These are phyloP conservation scores for Soucietia sequanensis DNA, from an alignment of 805 yeast species.

Conservation along the genomic window DNA sequence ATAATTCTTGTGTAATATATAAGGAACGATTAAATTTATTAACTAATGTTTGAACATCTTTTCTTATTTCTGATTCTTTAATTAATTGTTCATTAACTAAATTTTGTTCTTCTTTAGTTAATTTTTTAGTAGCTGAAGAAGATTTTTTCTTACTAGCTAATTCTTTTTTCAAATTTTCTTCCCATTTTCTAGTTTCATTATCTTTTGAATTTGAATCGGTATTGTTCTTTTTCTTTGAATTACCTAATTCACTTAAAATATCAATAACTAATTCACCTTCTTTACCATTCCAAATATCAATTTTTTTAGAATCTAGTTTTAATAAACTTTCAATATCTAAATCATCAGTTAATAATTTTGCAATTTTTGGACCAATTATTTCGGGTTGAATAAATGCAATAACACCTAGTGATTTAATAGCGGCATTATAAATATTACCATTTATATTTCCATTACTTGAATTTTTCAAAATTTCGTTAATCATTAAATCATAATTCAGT, in stretches of 20 bases:
- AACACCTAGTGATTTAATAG: constrained; percentile 47
- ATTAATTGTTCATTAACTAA: constrained; percentile 60
- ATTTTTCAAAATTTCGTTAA: constrained; percentile 21
- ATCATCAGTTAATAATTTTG: constrained; percentile 41
- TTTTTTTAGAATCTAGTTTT: constrained; percentile 46
- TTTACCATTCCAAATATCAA: constrained; percentile 63
- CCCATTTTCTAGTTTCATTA: constrained; percentile 85
- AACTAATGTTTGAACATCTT: constrained; percentile 37
- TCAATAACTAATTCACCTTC: constrained; percentile 73
- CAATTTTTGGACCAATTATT: constrained; percentile 50
- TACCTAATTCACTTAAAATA: constrained; percentile 48
- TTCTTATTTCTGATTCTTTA: constrained; percentile 60
- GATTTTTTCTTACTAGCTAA: constrained; percentile 45
- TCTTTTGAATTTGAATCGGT: constrained; percentile 77
- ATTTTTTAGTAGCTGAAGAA: constrained; percentile 41
- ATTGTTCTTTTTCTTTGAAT: constrained; percentile 37
- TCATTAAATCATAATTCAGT: constrained; percentile 20
- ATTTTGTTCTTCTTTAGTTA: constrained; percentile 74
- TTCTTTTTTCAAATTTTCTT: constrained; percentile 74
- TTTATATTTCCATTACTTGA: constrained; percentile 24
- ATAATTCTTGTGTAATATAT: constrained; percentile 52
- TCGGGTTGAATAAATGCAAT: constrained; percentile 61
- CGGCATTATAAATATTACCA: constrained; percentile 51
- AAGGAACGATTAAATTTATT: constrained; percentile 47
- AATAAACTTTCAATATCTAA: constrained; percentile 35